Base-by-base conservation (phyloP, 495 filamentous ascomycete genomes). In the Tetracladium marchalianum region DNA sequence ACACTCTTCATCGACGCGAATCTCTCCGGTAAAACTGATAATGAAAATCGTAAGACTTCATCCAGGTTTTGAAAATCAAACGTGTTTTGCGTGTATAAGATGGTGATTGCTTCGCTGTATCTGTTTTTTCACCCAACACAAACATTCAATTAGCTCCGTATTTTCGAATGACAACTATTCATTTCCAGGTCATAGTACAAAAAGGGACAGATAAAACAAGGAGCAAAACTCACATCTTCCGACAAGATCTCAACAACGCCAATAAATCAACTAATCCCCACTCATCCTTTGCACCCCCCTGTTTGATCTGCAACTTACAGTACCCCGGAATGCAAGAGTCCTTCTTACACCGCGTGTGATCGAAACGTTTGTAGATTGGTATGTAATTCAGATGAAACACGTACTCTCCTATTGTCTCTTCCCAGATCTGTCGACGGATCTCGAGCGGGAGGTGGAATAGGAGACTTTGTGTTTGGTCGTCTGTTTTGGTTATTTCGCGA, bases 381-480 rank as follows among this genome's bases (percentile, higher is more conserved):
- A 43, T 12, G n/a, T 31, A 31, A 8, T 33, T 31, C 12, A 49
- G 38, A 18, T 49, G 47, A 11, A 49, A 16, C 1, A 43, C 18
- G 33, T 49, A 49, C n/a, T 39, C 47, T 12, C 47, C 47, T 6
- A 49, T 38, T 11, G 19, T 22, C 11, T 49, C 47, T 24, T 41
- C 38, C 16, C 43, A 49, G 33, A 49, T 44, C 13, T 44, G 40
- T 33, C 22, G 31, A 4, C 47, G 39, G 5, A 49, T 12, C 13
- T 49, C 47, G 2, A 31, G 22, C 2, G 47, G 47, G 12, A 49
- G 34, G 19, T 31, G 39, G 32, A 41, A 43, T 2, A 49, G 19
- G 18, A 17, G 18, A 11, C 11, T 15, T 7, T 39, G 16, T 8
- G 15, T 34, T 12, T 49, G 33, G 11, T 24, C 5, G 11, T 42